These are phyloP conservation scores for Ramalina intermedia DNA, from an alignment of 495 filamentous ascomycete genomes.

Conservation along the genomic window DNA sequence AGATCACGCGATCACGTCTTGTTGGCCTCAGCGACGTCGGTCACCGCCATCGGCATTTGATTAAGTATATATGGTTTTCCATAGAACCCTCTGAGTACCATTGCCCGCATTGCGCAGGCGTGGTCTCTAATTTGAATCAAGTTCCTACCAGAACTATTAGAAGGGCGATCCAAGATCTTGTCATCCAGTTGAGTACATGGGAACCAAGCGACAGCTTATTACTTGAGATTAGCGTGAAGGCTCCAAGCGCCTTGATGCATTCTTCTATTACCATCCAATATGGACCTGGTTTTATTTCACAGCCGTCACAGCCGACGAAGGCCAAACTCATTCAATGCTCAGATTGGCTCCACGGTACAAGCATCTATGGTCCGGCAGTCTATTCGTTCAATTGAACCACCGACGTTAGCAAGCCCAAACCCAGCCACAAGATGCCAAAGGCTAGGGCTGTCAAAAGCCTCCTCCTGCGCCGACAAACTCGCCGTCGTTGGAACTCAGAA, in stretches of 20 bases:
- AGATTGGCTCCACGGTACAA: conserved; percentile 10
- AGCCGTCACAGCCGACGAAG: conserved; percentile 7
- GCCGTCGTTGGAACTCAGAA: conserved; percentile 5
- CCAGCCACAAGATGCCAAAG: conserved; percentile 10
- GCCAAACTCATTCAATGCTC: not conserved
- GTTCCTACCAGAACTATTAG: conserved; percentile 17
- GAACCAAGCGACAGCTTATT: conserved; percentile 21
- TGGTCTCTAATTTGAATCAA: conserved; percentile 10
- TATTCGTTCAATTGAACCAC: conserved; percentile 6
- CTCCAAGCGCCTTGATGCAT: conserved; percentile 19
- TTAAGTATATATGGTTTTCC: conserved; percentile 25
- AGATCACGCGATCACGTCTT: conserved; percentile 21
- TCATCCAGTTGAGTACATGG: conserved; percentile 25
- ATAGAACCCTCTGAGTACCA: conserved; percentile 24
- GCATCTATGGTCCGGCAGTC: conserved; percentile 2
- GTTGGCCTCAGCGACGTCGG: conserved; percentile 20
- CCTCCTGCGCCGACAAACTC: conserved; percentile 15
- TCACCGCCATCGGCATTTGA: conserved; percentile 23
- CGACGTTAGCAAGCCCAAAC: conserved; percentile 3
- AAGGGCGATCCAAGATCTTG: conserved; percentile 21
- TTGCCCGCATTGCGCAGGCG: conserved; percentile 15
- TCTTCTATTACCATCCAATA: conserved; percentile 18
- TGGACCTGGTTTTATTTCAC: conserved; percentile 5
- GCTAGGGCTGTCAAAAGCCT: conserved; percentile 14
- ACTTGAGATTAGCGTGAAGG: conserved; percentile 27